Evolutionary conservation across 371 early-diverging fungal species (phyloP), one percentile per base, ranked within the genome.

Genomic region (Saksenaea vasiformis): DNA sequence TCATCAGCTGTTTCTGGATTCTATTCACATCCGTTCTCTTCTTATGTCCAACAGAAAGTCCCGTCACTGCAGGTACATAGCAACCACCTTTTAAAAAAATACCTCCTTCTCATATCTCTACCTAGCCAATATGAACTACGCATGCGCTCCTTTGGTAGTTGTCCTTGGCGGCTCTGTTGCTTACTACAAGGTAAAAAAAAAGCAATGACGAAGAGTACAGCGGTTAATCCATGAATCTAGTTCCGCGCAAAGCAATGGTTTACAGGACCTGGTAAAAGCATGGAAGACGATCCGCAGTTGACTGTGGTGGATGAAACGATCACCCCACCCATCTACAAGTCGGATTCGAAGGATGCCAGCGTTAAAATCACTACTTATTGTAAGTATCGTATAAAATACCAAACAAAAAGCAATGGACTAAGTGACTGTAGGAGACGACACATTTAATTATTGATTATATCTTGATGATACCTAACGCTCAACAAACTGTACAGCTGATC

Each of bases 1-100:
- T 66, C 28, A 67, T 84, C 15, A 67, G 85, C 7, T 76, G 80
- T 28, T 55, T 76, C 39, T 90, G 87, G 87, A 81, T 89, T 39
- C 43, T 73, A 5, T 70, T 87, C 60, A 89, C 87, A 43, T 86
- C 88, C 4, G 71, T 71, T 22, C 64, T 89, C 31, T 90, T 89
- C 68, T 63, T 88, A 4, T 81, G 88, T 36, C 89, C 89, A 11
- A 77, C 82, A 3, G 60, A 79, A 36, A 67, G 72, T 26, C 91
- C 91, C 14, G 85, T 91, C 31, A 82, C 79, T 7, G 70, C 82
- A 13, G 69, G 62, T 54, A 47, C 10, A 47, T 2, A n/a, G 9
- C 1, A 38, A 38, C 4, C 31, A 2, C 31, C 31, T 31, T 7
- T 7, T 31, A 56, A 59, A 9, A 55, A 34, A 14, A 14, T 17